phyloP scores from a whole-genome alignment of 768 basidiomycete species.

The Daedaleopsis sinensis region DNA sequence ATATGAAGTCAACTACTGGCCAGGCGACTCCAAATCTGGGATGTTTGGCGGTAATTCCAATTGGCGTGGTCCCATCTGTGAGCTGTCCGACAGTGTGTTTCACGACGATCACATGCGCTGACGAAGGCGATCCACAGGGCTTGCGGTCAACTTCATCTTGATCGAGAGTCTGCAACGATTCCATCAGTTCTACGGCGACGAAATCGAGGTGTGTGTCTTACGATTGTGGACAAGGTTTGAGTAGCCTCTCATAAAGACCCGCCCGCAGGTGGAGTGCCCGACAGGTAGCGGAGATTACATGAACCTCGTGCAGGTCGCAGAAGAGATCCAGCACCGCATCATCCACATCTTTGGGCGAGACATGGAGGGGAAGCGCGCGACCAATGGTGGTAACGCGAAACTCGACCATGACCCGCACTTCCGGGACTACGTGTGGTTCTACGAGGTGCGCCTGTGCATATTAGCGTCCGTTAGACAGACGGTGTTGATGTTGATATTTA shows the following conservation, averaged over 20 bases:
- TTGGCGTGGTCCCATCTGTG: conserved; percentile 91
- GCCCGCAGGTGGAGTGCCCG: conserved; percentile 81
- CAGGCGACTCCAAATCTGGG: conserved; percentile 93
- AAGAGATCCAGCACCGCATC: conserved; percentile 98
- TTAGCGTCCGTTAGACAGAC: too few relatives aligned
- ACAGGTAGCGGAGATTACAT: conserved; percentile 97
- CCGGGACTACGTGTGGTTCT: conserved; percentile 96
- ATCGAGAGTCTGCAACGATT: conserved; percentile 97
- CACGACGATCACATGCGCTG: background rate
- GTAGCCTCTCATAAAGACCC: background rate
- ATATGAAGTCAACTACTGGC: conserved; percentile 96
- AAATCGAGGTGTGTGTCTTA: conserved; percentile 56
- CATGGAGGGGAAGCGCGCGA: conserved; percentile 80
- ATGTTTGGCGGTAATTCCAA: conserved; percentile 99
- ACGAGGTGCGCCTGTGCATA: conserved; percentile 62
- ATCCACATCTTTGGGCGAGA: conserved; percentile 99
- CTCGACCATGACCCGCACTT: conserved; percentile 94
- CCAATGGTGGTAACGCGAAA: conserved; percentile 87
- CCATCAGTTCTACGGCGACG: conserved; percentile 96
- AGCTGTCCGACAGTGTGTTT: conserved; percentile 26
- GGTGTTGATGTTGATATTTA: background rate
- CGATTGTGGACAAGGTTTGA: background rate
- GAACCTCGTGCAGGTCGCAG: conserved; percentile 91
- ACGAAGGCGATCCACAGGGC: conserved; percentile 56
- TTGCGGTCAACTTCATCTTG: conserved; percentile 93